Conservation (phyloP, 2,329 filamentous ascomycete species). For the Calonectria crousiana region DNA sequence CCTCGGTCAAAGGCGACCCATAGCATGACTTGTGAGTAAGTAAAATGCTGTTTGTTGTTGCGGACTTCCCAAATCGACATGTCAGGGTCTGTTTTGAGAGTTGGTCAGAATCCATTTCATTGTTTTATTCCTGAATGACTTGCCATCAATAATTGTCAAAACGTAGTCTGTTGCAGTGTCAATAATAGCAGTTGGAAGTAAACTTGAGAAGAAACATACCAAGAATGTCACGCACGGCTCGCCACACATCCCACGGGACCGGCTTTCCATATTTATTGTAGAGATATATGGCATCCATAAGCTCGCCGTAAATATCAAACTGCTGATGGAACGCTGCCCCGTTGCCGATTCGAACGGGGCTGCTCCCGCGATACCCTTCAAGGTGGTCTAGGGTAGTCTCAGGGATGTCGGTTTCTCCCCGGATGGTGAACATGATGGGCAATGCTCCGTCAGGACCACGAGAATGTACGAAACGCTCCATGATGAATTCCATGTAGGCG, state of each 20-base stretch:
- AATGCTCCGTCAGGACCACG: conserved; percentile 71
- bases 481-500: conserved; percentile 84
- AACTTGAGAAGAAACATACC: conserved; percentile 48
- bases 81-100: conserved; percentile 65
- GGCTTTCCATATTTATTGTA: conserved; percentile 86
- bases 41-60: conserved; percentile 80
- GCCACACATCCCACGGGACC: conserved; percentile 82
- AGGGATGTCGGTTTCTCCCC: conserved; percentile 79
- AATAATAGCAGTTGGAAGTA: not conserved
- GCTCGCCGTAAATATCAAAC: conserved; percentile 83
- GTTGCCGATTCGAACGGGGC: conserved; percentile 81
- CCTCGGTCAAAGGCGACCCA: conserved; percentile 86
- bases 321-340: conserved; percentile 82
- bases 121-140: conserved; percentile 20
- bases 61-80: conserved; percentile 90
- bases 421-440: conserved; percentile 86
- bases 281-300: conserved; percentile 82
- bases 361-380: conserved; percentile 78
- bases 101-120: not conserved
- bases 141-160: conserved; percentile 72
- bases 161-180: conserved; percentile 67
- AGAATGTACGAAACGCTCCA: conserved; percentile 74
- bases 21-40: conserved; percentile 86
- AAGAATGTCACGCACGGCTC: conserved; percentile 75
- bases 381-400: conserved; percentile 77